Conservation (phyloP, 164 flowering plant species). For the Stephania yunnanensis region DNA sequence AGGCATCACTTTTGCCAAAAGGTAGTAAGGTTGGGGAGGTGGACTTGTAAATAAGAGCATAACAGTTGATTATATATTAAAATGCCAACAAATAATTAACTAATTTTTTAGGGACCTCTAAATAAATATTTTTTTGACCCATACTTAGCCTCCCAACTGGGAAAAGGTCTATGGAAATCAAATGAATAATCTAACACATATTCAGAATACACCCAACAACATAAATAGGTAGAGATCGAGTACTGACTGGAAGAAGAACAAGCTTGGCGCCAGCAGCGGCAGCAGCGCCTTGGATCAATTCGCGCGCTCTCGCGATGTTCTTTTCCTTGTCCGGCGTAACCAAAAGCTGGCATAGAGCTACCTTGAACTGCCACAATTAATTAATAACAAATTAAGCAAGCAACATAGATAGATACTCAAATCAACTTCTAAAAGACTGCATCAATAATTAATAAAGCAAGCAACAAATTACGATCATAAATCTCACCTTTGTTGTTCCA, state of each 20-base stretch:
- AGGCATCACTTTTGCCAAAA: no score
- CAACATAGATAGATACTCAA: no score
- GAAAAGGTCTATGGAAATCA: not conserved
- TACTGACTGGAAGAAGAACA: conserved; percentile 34
- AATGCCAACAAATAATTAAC: no score
- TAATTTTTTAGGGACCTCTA: no score
- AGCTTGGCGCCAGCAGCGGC: conserved; percentile 25
- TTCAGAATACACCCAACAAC: not conserved
- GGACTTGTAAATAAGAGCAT: no score
- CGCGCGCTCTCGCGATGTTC: conserved; percentile 23
- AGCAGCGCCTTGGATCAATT: conserved; percentile 23
- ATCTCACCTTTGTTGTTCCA: not conserved
- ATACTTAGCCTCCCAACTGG: no score
- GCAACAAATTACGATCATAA: not conserved
- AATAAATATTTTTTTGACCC: no score
- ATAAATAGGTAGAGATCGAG: not conserved
- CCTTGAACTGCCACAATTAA: conserved; percentile 25
- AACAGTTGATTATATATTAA: no score
- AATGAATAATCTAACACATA: not conserved
- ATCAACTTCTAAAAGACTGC: no score
- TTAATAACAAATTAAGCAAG: not conserved
- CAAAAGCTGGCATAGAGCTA: conserved; percentile 31
- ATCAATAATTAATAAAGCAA: no score
- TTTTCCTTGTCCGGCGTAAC: conserved; percentile 28
- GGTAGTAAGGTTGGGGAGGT: no score